Evolutionary conservation across 176 grass and related monocot species (phyloP).

Genomic region (Dactylis glomerata): DNA sequence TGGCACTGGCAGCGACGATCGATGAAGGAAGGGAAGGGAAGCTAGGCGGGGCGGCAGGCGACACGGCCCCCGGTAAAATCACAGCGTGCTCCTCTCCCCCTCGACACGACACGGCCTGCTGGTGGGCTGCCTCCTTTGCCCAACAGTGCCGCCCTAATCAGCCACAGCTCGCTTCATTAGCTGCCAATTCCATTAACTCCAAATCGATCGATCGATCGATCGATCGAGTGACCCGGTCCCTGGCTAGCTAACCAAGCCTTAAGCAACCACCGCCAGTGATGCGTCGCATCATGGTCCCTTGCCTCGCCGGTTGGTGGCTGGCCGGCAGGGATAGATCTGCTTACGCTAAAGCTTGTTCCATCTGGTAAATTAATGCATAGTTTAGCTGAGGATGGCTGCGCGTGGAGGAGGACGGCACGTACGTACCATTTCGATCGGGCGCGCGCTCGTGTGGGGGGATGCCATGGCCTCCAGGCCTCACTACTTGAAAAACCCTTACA

Average conservation of each 20-base stretch:
- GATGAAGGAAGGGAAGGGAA: no score
- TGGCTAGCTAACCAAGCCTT: not conserved
- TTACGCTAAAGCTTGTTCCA: no score
- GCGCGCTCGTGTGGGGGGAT: not conserved
- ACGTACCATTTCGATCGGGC: no score
- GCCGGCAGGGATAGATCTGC: slow-evolving; percentile 4
- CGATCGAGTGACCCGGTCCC: not conserved
- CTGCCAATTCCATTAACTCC: not conserved
- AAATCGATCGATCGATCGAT: not conserved
- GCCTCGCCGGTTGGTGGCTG: slow-evolving; percentile 10
- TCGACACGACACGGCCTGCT: not conserved
- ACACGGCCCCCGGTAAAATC: slow-evolving; percentile 40
- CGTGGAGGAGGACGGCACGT: not conserved
- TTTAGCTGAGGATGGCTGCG: not conserved
- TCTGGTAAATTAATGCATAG: not conserved
- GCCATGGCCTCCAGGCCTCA: not conserved
- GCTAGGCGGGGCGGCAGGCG: slow-evolving; percentile 10
- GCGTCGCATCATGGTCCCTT: slow-evolving; percentile 11
- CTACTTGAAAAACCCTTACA: no score
- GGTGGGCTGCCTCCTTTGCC: not conserved
- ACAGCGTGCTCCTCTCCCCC: slow-evolving; percentile 16
- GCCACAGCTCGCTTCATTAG: slow-evolving; percentile 8
- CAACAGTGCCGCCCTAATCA: slow-evolving; percentile 24
- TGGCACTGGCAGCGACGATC: not conserved
- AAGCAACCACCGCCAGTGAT: slow-evolving; percentile 29